Percentiles rank a stretch among this genome's conserved stretches.
phyloP scores from a whole-genome alignment of 805 yeast genomes.

The Yamadazyma takamatsuzukensis region DNA sequence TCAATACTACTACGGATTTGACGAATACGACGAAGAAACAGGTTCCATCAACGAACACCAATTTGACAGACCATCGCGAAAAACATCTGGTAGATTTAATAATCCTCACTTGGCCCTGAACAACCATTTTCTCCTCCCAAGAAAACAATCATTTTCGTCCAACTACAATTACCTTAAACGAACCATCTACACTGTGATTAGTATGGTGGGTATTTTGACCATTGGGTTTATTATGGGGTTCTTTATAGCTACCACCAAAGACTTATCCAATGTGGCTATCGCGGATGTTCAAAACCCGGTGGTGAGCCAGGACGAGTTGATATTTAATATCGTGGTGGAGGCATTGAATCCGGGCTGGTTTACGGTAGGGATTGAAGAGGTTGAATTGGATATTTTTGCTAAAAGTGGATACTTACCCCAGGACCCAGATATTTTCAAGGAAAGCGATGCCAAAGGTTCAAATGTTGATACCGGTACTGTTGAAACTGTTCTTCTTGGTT shows the following conservation, averaged over 20 bases:
- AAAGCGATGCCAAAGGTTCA: background rate
- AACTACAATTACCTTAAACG: slow-evolving; percentile 23
- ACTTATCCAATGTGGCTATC: slow-evolving; percentile 64
- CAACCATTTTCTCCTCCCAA: slow-evolving; percentile 24
- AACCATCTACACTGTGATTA: slow-evolving; percentile 40
- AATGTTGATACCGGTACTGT: slow-evolving; percentile 14
- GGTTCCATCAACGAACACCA: slow-evolving; percentile 10
- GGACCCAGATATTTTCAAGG: background rate
- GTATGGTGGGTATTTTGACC: slow-evolving; percentile 50
- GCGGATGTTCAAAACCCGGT: slow-evolving; percentile 64
- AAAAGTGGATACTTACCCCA: slow-evolving; percentile 49
- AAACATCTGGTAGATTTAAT: slow-evolving; percentile 12
- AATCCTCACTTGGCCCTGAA: slow-evolving; percentile 17
- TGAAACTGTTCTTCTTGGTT: slow-evolving; percentile 76
- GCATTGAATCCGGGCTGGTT: slow-evolving; percentile 89
- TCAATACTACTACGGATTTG: slow-evolving; percentile 33
- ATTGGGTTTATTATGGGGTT: slow-evolving; percentile 83
- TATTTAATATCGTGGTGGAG: slow-evolving; percentile 71
- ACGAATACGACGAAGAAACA: slow-evolving; percentile 36
- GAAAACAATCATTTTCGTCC: slow-evolving; percentile 22
- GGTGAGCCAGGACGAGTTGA: slow-evolving; percentile 78
- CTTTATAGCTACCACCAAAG: slow-evolving; percentile 80
- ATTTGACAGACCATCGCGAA: slow-evolving; percentile 13
- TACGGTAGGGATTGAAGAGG: slow-evolving; percentile 56
- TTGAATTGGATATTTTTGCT: slow-evolving; percentile 84